Evolutionary conservation across 192 early-diverging fungal genomes (phyloP), one percentile per base, ranked within the genome.

Genomic region (Coemansia sp.): DNA sequence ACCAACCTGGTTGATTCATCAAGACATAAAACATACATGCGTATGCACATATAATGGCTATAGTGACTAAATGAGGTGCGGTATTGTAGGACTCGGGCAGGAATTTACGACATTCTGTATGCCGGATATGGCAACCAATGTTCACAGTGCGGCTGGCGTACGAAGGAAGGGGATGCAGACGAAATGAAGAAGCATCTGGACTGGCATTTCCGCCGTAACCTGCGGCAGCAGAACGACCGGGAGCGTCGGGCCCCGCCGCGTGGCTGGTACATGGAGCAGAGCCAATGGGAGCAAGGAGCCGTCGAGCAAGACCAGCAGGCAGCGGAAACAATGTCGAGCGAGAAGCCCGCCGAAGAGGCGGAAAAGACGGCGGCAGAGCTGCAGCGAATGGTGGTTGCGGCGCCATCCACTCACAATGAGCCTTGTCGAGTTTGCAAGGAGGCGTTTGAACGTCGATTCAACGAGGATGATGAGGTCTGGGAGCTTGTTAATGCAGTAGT

Each of bases 121-220:
- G 83, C 81, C 2, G 58, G 60, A 11, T 83, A 87, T 1, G 83
- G 88, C 6, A 67, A 87, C 18, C 88, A 92, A 65, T 98, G 96
- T 76, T 85, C 88, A 43, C 96, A 98, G 77, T 98, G 96, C 69
- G 96, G 91, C 0, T 84, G 85, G 63, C 86, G 96, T 17, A 93
- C 86, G 42, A 66, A 81, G 3, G 83, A 83, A 31, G 77, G 81
- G 7, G 82, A 79, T 12, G 80, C 80, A 36, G 92, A 90, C 2
- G 78, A 86, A 55, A 89, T 94, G 83, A 82, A 85, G 50, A 76
- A 81, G 38, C 96, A 98, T 69, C 52, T 98, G 30, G 94, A 98
- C 58, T 94, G 91, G 85, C 96, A 98, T 74, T 98, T 96, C 70
- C 81, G 96, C 30, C 91, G 94, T 71, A 98, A 98, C 68, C 77